Evolutionary conservation across 2,329 filamentous ascomycete genomes (phyloP), one percentile per base, ranked within the genome.

Genomic region (Leptographium flavum): DNA sequence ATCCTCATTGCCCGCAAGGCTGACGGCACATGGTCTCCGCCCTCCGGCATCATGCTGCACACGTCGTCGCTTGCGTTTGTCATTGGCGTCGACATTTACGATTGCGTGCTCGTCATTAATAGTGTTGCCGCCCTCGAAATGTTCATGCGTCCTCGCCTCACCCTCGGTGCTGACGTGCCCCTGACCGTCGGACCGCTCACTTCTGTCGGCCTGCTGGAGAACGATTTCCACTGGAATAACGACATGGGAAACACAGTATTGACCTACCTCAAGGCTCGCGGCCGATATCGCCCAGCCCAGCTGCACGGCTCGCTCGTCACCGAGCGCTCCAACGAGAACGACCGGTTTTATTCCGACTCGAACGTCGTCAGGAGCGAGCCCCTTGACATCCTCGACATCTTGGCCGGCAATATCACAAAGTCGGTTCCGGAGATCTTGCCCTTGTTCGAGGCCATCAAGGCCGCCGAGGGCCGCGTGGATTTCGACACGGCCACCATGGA

Each of bases 51-150:
- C 52, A 75, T 94, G 66, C 72, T 94, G 39, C 90, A 96, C 58
- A 94, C 90, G 0, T 78, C 86, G 1, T 87, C 83, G 1, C 71
- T 95, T 30, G 90, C 87, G 31, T 95, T 96, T 57, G 74, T 94
- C 44, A 81, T 88, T 6, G 90, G 88, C 3, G 83, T 94, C 35
- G 90, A 96, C 58, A 87, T 95, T 28, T 96, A 95, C 67, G 90
- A 96, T 60, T 94, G 88, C 57, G 83, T 96, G 14, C 74, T 95
- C 9, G 83, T 95, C 31, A 88, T 95, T 58, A 95, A 94, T 65
- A 87, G 83, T 38, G 77, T 84, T 39, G 74, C 85, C 46, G 87
- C 87, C 7, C 67, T 96, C 39, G 83, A 94, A 53, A 78, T 83
- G 1, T 93, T 95, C 58, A 87, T 84, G 31, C 81, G 79, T 47